Conservation (phyloP, 2,329 filamentous ascomycete genomes). For the Onygenales sp. region DNA sequence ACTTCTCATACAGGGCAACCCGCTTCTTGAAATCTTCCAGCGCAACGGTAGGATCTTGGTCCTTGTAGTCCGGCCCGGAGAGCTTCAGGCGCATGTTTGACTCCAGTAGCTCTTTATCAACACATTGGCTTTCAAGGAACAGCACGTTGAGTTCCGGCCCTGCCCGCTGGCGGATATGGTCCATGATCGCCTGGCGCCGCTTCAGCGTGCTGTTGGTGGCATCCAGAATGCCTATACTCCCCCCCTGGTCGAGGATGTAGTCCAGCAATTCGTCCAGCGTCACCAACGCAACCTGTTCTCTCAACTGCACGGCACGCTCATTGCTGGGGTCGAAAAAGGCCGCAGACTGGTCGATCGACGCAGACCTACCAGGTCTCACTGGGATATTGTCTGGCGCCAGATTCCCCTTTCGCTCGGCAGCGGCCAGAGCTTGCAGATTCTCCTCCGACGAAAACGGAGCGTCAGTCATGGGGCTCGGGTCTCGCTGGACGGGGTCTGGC, state of each 20-base stretch:
- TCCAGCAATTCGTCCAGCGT: slow-evolving; percentile 87
- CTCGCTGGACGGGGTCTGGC: slow-evolving; percentile 4
- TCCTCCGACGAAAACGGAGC: background rate
- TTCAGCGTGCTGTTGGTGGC: slow-evolving; percentile 93
- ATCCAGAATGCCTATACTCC: slow-evolving; percentile 89
- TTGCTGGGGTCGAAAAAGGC: slow-evolving; percentile 92
- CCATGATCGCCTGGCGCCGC: slow-evolving; percentile 72
- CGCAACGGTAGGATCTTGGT: slow-evolving; percentile 79
- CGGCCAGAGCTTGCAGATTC: background rate
- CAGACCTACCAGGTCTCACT: slow-evolving; percentile 22
- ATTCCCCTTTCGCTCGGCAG: too few relatives aligned
- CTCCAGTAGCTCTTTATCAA: slow-evolving; percentile 74
- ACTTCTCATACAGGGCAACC: slow-evolving; percentile 86
- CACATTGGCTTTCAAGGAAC: slow-evolving; percentile 90
- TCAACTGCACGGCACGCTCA: slow-evolving; percentile 65
- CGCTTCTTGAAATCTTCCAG: slow-evolving; percentile 87
- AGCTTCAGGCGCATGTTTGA: slow-evolving; percentile 97
- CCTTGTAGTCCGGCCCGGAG: slow-evolving; percentile 89
- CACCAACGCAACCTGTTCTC: slow-evolving; percentile 85
- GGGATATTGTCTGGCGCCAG: slow-evolving; percentile 6
- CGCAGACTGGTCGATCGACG: slow-evolving; percentile 74
- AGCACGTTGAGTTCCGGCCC: slow-evolving; percentile 80
- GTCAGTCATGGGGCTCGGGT: slow-evolving; percentile 9
- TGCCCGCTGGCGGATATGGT: slow-evolving; percentile 71
- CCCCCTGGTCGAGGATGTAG: slow-evolving; percentile 72